Percentiles rank a stretch among this genome's conserved stretches.
These are phyloP conservation scores for Asterophora parasitica DNA, from an alignment of 768 basidiomycete genomes.

Conservation along the genomic window DNA sequence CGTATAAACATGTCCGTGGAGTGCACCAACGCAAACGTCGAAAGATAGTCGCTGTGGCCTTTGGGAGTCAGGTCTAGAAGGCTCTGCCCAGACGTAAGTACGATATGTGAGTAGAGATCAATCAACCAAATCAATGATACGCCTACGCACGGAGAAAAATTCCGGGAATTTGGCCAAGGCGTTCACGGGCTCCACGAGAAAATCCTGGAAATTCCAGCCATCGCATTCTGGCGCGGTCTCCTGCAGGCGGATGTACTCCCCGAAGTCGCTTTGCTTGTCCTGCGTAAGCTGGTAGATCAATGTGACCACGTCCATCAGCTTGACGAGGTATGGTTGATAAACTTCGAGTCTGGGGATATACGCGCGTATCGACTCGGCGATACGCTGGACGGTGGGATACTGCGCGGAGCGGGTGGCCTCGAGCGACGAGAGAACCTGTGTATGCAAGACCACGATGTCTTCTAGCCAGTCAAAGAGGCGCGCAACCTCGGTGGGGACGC, in stretches of 20 bases:
- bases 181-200: slow-evolving; percentile 73
- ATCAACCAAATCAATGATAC: too few relatives aligned
- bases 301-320: slow-evolving; percentile 55
- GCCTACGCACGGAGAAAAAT: slow-evolving; percentile 61
- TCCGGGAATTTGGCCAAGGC: slow-evolving; percentile 67
- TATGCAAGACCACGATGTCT: slow-evolving; percentile 77
- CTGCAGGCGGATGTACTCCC: slow-evolving; percentile 77
- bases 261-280: slow-evolving; percentile 65
- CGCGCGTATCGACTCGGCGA: slow-evolving; percentile 54
- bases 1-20: slow-evolving; percentile 68
- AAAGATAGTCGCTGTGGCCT: slow-evolving; percentile 63
- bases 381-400: slow-evolving; percentile 39
- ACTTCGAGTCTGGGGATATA: slow-evolving; percentile 71
- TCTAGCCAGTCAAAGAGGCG: slow-evolving; percentile 86
- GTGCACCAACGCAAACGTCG: slow-evolving; percentile 59
- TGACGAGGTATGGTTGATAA: slow-evolving; percentile 83
- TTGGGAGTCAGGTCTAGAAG: slow-evolving; percentile 67
- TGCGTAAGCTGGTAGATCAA: slow-evolving; percentile 45
- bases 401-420: slow-evolving; percentile 35
- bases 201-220: slow-evolving; percentile 60
- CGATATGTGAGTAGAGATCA: too few relatives aligned
- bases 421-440: slow-evolving; percentile 43
- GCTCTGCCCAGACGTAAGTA: slow-evolving; percentile 39
- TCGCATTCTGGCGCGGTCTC: slow-evolving; percentile 48
- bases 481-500: slow-evolving; percentile 66